Evolutionary conservation across 2,329 filamentous ascomycete species (phyloP).

Genomic region (Sclerotiophoma versabilis): DNA sequence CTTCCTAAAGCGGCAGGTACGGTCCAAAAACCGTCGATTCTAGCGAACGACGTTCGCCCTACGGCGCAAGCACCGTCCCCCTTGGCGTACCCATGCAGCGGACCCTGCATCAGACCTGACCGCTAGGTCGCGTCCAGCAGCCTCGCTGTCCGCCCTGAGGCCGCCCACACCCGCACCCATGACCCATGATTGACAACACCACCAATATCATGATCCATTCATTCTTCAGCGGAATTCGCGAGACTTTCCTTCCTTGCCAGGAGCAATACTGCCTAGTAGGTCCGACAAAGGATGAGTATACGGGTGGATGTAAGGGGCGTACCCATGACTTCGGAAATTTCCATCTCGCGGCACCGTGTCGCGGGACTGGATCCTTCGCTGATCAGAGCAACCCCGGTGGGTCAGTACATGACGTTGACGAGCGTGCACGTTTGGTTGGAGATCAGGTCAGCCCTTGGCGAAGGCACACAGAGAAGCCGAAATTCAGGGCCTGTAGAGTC

Average conservation of each 20-base stretch:
- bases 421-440: not conserved
- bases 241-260: not conserved
- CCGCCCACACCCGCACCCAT: not conserved
- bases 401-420: conserved; percentile 8
- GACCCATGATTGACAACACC: not conserved
- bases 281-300: too few relatives aligned
- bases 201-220: too few relatives aligned
- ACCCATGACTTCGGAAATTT: conserved; percentile 4
- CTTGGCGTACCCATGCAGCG: not conserved
- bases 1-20: conserved; percentile 11
- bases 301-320: not conserved
- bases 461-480: not conserved
- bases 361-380: conserved; percentile 5
- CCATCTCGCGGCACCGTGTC: not conserved
- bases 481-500: not conserved
- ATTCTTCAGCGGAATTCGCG: too few relatives aligned
- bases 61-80: conserved; percentile 4
- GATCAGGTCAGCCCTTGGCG: conserved; percentile 2
- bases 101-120: conserved; percentile 9
- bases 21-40: conserved; percentile 5
- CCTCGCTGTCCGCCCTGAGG: too few relatives aligned
- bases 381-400: conserved; percentile 10
- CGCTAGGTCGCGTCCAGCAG: too few relatives aligned
- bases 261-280: not conserved
- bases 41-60: conserved; percentile 19